Evolutionary conservation across 495 filamentous ascomycete genomes (phyloP).

Genomic region (Chlorociboria aeruginascens): DNA sequence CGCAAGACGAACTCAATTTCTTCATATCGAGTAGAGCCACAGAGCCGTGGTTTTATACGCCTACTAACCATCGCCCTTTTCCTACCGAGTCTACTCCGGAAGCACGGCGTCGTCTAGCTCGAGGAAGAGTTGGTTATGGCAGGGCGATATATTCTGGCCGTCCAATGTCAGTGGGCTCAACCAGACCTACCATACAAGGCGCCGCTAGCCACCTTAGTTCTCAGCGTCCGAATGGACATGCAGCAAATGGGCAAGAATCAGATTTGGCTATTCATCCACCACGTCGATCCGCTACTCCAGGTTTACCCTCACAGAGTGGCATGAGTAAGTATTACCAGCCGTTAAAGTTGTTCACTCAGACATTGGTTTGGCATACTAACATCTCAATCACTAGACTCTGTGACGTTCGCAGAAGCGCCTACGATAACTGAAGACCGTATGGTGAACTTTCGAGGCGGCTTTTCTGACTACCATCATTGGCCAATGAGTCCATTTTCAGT

Average conservation of each 20-base stretch:
- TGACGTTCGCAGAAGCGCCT: conserved; percentile 9
- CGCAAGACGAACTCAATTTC: conserved; percentile 7
- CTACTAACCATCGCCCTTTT: background rate
- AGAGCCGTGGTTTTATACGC: conserved; percentile 7
- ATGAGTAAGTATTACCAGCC: too few species aligned
- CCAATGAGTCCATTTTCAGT: too few species aligned
- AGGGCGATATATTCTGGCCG: conserved; percentile 6
- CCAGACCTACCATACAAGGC: conserved; percentile 1
- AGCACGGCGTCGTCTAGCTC: conserved; percentile 8
- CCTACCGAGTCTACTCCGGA: conserved; percentile 3
- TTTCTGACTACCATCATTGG: too few species aligned
- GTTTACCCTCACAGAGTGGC: background rate
- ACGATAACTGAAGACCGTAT: background rate
- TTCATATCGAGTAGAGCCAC: background rate
- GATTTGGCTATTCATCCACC: background rate
- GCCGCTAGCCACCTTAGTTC: too few species aligned
- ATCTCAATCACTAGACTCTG: too few species aligned
- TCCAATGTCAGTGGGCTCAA: conserved; percentile 14
- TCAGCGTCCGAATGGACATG: too few species aligned
- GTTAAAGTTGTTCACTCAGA: too few species aligned
- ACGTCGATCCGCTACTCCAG: conserved; percentile 9
- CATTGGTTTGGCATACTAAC: too few species aligned
- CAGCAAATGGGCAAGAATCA: too few species aligned
- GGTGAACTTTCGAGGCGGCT: too few species aligned
- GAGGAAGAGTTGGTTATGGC: conserved; percentile 9